Conservation (phyloP, 306 rosid genomes). For the Lithocarpus polystachyus region DNA sequence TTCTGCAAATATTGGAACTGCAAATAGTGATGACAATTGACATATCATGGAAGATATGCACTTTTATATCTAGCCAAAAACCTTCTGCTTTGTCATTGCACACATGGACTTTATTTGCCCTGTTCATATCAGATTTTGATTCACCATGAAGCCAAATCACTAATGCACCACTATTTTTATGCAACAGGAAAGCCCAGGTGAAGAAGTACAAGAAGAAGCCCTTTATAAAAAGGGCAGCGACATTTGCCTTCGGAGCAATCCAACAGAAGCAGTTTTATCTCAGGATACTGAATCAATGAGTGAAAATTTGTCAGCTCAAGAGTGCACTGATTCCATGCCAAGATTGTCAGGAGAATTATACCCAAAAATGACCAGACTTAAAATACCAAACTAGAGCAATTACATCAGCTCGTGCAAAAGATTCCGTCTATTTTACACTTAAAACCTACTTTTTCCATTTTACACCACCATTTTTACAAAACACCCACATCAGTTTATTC, state of each 20-base stretch:
- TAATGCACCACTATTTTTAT: slow-evolving; percentile 8
- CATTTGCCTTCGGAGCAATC: slow-evolving; percentile 11
- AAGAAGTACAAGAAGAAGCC: slow-evolving; percentile 42
- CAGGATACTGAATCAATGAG: slow-evolving; percentile 17
- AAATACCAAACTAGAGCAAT: slow-evolving; percentile 73
- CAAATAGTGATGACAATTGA: background rate
- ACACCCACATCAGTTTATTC: too few relatives aligned
- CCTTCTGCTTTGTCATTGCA: background rate
- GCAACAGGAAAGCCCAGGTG: slow-evolving; percentile 55
- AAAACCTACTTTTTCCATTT: too few relatives aligned
- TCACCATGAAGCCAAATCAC: background rate
- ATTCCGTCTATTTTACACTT: too few relatives aligned
- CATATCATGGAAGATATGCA: background rate
- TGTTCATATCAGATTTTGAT: background rate
- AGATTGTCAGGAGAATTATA: slow-evolving; percentile 44
- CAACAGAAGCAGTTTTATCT: slow-evolving; percentile 19
- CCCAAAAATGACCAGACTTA: slow-evolving; percentile 50
- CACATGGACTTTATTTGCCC: background rate
- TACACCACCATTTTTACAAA: too few relatives aligned
- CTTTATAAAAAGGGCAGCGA: slow-evolving; percentile 20
- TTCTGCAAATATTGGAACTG: background rate
- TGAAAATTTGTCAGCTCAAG: slow-evolving; percentile 11
- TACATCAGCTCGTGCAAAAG: too few relatives aligned
- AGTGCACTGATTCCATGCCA: slow-evolving; percentile 30
- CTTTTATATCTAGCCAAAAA: background rate